Conservation (phyloP, 176 grass and related monocot genomes). For the Carex scoparia region DNA sequence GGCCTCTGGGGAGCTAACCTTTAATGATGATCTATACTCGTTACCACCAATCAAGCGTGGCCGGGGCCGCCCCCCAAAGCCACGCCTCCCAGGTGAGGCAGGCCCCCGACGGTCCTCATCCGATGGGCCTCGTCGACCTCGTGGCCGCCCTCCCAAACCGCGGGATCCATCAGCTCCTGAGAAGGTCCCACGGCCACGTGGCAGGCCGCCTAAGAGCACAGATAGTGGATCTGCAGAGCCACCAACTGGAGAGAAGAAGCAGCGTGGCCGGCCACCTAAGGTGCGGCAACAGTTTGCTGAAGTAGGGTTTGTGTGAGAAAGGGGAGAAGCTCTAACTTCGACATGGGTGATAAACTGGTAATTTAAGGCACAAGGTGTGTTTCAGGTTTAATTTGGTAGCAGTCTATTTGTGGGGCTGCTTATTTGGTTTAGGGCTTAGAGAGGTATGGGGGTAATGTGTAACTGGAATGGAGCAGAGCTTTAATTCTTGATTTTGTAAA, state of each 20-base stretch:
- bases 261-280: conserved; percentile 38
- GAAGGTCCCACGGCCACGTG: conserved; percentile 64
- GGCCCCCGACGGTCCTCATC: not conserved
- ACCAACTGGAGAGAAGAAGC: conserved; percentile 40
- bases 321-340: not conserved
- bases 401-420: not conserved
- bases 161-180: conserved; percentile 49
- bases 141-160: conserved; percentile 66
- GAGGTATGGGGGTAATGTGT: not conserved
- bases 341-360: not conserved
- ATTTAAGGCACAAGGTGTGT: not conserved
- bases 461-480: not conserved
- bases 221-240: conserved; percentile 23
- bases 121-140: conserved; percentile 25
- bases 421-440: conserved; percentile 8
- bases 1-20: conserved; percentile 42
- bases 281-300: conserved; percentile 64
- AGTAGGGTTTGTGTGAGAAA: conserved; percentile 77
- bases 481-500: conserved; percentile 19
- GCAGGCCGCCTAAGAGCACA: conserved; percentile 65
- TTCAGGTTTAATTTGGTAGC: conserved; percentile 6
- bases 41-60: conserved; percentile 37
- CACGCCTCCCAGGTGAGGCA: conserved; percentile 25
- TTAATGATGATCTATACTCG: conserved; percentile 26
- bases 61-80: conserved; percentile 64